Conservation (phyloP, 2,329 filamentous ascomycete species). For the Bisporella sp. region DNA sequence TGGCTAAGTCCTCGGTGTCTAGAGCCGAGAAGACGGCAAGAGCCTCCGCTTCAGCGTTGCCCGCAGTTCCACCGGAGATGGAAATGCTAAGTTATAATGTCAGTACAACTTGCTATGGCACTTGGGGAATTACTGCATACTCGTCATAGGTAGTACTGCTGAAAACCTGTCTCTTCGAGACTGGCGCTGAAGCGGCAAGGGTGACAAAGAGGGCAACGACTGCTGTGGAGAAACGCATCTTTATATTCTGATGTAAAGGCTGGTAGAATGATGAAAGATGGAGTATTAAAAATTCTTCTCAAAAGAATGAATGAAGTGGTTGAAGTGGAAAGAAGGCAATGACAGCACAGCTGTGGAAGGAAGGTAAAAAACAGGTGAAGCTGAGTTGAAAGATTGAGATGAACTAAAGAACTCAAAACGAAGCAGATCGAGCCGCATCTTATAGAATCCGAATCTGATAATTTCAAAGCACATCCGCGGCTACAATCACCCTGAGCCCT, state of each 20-base stretch:
- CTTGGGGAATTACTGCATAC: constrained; percentile 16
- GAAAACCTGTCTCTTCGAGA: constrained; percentile 8
- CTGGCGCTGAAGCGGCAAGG: constrained; percentile 2
- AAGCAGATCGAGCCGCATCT: no score
- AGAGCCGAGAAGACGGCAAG: constrained; percentile 47
- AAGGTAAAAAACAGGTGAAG: not conserved
- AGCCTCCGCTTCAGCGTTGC: constrained; percentile 47
- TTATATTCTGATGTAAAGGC: not conserved
- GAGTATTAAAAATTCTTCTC: not conserved
- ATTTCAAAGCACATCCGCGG: no score
- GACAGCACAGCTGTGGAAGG: not conserved
- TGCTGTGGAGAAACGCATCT: constrained; percentile 16
- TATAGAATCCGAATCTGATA: no score
- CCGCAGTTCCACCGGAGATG: constrained; percentile 43
- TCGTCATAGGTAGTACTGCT: constrained; percentile 14
- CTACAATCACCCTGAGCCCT: no score
- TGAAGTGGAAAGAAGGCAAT: not conserved
- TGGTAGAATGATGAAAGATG: not conserved
- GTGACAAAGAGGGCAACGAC: constrained; percentile 13
- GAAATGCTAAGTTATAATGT: constrained; percentile 35
- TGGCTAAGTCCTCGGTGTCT: constrained; percentile 36
- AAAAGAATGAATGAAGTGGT: not conserved
- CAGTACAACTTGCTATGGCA: not conserved
- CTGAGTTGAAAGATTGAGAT: not conserved
- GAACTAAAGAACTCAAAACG: no score